Conservation (phyloP, 2,329 filamentous ascomycete species). For the Hymenoscyphus scutula region DNA sequence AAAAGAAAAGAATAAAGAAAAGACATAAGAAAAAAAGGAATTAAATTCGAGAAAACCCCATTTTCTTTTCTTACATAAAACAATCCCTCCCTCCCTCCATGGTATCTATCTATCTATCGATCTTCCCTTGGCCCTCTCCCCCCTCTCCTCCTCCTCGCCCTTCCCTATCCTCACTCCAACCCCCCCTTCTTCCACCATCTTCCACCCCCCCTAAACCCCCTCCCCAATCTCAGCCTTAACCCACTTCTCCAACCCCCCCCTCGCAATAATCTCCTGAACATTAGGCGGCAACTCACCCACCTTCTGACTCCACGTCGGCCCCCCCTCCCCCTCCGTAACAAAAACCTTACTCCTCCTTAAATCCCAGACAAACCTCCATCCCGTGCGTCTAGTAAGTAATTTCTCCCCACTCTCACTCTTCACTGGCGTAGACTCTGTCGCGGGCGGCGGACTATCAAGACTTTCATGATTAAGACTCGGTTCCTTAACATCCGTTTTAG, state of each 20-base stretch:
- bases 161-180: no score
- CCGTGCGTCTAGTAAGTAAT: constrained; percentile 67
- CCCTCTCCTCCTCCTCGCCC: no score
- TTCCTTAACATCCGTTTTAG: constrained; percentile 46
- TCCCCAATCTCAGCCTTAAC: constrained; percentile 44
- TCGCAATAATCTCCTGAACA: constrained; percentile 80
- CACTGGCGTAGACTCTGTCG: constrained; percentile 39
- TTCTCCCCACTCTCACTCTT: no score
- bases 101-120: no score
- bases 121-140: no score
- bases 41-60: no score
- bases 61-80: no score
- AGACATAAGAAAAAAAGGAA: no score
- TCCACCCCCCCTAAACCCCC: neutral
- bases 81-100: no score
- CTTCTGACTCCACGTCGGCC: constrained; percentile 71
- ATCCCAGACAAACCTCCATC: constrained; percentile 84
- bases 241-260: constrained; percentile 79
- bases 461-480: constrained; percentile 49
- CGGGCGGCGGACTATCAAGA: constrained; percentile 49
- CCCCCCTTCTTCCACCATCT: no score
- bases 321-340: constrained; percentile 67
- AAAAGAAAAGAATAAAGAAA: no score
- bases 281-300: constrained; percentile 82
- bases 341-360: constrained; percentile 67